Evolutionary conservation across 306 rosid genomes (phyloP), one percentile per base, ranked within the genome.

Genomic region (Cajanus cajan): DNA sequence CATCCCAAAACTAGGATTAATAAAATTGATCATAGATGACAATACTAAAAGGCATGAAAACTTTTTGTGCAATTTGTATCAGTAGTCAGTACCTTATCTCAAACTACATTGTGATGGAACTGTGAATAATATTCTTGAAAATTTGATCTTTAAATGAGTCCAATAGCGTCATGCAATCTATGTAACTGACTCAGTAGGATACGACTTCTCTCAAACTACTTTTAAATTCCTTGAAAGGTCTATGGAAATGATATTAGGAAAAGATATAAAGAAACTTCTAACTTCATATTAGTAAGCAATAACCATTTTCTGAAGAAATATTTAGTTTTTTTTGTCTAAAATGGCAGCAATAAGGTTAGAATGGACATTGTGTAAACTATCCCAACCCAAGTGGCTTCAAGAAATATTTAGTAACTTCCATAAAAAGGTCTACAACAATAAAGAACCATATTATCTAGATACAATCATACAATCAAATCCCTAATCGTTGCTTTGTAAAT

Each of bases 121-220:
- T 28, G 2, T 28, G 31, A 28, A 28, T 28, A 28, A 28, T 28
- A 28, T 28, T 28, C 31, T 28, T 28, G 31, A 28, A 3, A 28
- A 28, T 28, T 28, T 28, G 31, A 3, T 28, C 2, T 28, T 28
- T 28, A 28, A 28, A 3, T 28, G 31, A 28, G 2, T 28, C 3
- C 31, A n/a, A n/a, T n/a, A 3, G 31, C 31, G 31, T 28, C 31
- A 28, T 28, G 31, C 31, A 28, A 28, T 28, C 31, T 28, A 28
- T 28, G 31, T 28, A 28, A 3, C 31, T 28, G 2, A 28, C 31
- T 3, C 3, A 28, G 31, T 28, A 28, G 31, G 31, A 28, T 28
- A 3, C 1, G 31, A 28, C 31, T 67, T 78, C 75, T 24, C 75
- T 68, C 76, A 54, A 68, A 67, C 57, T 40, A 37, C 44, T 51